A percentile compares a stretch with the other conserved stretches of the same genome.
Conservation (phyloP, 345 rosid species). For the Psidium guajava region DNA sequence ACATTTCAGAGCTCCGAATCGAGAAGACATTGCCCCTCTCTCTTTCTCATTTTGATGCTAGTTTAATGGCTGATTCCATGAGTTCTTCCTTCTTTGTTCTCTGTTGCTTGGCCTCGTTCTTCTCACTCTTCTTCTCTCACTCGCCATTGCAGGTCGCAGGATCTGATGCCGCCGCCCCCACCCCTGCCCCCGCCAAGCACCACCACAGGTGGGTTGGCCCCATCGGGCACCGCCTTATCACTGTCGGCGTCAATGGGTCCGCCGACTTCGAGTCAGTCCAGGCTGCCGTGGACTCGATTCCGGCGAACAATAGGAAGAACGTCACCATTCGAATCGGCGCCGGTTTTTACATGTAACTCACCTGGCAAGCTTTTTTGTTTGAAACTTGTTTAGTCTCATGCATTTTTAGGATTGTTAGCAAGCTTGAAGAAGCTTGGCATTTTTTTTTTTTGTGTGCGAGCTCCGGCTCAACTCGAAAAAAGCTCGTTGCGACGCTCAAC, state of each 20-base stretch:
- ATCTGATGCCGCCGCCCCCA: background rate
- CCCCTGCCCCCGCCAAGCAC: constrained; percentile 24
- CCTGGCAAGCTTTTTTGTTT: background rate
- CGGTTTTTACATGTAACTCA: constrained; percentile 56
- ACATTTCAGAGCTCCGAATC: background rate
- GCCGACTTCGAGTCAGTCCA: constrained; percentile 69
- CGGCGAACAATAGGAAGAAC: constrained; percentile 49
- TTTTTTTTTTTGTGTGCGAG: background rate
- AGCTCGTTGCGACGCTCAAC: background rate
- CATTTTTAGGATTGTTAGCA: background rate
- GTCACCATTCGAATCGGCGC: constrained; percentile 53
- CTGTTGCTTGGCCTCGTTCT: constrained; percentile 3
- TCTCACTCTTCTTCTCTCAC: constrained; percentile 10
- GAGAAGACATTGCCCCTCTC: background rate
- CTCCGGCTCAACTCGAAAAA: too few relatives aligned
- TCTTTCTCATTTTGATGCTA: background rate
- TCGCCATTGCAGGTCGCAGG: constrained; percentile 14
- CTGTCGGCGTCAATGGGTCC: constrained; percentile 47
- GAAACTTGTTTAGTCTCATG: background rate
- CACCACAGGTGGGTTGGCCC: constrained; percentile 72
- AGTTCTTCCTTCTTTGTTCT: constrained; percentile 7
- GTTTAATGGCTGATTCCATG: constrained; percentile 23
- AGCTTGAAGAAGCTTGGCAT: background rate
- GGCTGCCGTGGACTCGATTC: constrained; percentile 70
- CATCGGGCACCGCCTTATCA: constrained; percentile 57